A percentile compares a stretch with the other conserved stretches of the same genome.
phyloP scores from a whole-genome alignment of 2,329 filamentous ascomycete species.

The Spiromastix sp. region DNA sequence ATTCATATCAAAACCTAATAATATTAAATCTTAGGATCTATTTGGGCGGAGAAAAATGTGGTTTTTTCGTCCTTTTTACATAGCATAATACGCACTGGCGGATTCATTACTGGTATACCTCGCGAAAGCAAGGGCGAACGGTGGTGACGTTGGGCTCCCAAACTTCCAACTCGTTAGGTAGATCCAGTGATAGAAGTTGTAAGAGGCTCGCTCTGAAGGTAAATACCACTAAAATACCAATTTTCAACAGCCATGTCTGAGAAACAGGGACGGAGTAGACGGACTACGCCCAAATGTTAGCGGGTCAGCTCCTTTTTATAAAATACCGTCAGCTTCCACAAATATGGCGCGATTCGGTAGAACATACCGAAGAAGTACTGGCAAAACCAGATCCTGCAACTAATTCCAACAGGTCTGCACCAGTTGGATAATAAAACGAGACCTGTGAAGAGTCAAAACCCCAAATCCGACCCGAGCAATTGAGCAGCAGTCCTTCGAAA shows the following conservation, averaged over 20 bases:
- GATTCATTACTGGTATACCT: no score
- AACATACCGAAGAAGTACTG: slow-evolving; percentile 41
- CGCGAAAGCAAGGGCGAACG: no score
- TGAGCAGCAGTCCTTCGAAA: no score
- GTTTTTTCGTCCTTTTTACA: no score
- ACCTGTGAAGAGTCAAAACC: no score
- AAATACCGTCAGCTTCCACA: neutral
- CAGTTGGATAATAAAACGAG: slow-evolving; percentile 62
- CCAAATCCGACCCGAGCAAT: no score
- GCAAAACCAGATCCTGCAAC: slow-evolving; percentile 51
- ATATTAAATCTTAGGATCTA: no score
- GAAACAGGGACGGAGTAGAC: slow-evolving; percentile 49
- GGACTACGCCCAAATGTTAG: slow-evolving; percentile 63
- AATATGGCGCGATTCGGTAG: neutral
- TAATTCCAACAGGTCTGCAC: slow-evolving; percentile 45
- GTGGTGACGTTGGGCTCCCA: no score
- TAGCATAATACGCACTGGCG: no score
- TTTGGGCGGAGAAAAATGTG: no score
- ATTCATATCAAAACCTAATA: no score
- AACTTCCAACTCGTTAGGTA: no score
- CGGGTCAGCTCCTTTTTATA: slow-evolving; percentile 55
- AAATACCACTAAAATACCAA: slow-evolving; percentile 62
- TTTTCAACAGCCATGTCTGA: slow-evolving; percentile 48
- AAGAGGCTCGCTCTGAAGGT: slow-evolving; percentile 50
- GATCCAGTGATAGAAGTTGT: slow-evolving; percentile 25